phyloP scores from a whole-genome alignment of 768 basidiomycete species.

The Boletus coccyginus region DNA sequence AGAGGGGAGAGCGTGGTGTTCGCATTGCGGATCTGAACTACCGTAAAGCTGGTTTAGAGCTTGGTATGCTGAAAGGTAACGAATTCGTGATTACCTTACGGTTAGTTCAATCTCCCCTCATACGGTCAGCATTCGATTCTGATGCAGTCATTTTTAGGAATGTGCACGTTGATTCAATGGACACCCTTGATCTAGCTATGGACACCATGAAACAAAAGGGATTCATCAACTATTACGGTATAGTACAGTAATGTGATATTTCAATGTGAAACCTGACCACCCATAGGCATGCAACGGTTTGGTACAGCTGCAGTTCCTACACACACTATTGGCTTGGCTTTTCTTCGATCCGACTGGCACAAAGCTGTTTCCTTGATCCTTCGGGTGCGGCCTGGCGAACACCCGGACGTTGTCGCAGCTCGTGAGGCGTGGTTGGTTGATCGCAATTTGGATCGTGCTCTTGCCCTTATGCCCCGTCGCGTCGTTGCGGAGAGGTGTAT shows the following conservation, averaged over 20 bases:
- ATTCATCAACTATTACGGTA: constrained; percentile 98
- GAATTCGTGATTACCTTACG: constrained; percentile 91
- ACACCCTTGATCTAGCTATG: constrained; percentile 73
- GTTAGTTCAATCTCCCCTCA: constrained; percentile 37
- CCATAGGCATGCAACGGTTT: constrained; percentile 94
- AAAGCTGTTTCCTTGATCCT: constrained; percentile 82
- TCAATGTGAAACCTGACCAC: constrained; percentile 3
- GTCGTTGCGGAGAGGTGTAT: constrained; percentile 93
- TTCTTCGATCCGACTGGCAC: constrained; percentile 89
- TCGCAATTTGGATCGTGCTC: constrained; percentile 73
- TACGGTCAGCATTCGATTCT: constrained; percentile 12
- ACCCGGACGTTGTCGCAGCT: constrained; percentile 84
- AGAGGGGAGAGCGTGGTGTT: constrained; percentile 86
- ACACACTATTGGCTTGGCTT: constrained; percentile 87
- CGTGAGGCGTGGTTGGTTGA: constrained; percentile 89
- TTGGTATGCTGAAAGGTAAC: constrained; percentile 97
- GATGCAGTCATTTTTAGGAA: constrained; percentile 50
- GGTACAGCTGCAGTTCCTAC: constrained; percentile 96
- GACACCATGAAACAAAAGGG: constrained; percentile 76
- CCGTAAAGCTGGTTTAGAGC: constrained; percentile 74
- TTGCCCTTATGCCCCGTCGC: constrained; percentile 83
- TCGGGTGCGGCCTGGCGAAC: constrained; percentile 82
- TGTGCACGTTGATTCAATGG: constrained; percentile 72
- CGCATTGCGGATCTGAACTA: constrained; percentile 88
- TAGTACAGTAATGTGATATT: constrained; percentile 1